A percentile compares a stretch with the other conserved stretches of the same genome.
phyloP scores from a whole-genome alignment of 192 early-diverging fungal species.

The Paraglomus occultum region DNA sequence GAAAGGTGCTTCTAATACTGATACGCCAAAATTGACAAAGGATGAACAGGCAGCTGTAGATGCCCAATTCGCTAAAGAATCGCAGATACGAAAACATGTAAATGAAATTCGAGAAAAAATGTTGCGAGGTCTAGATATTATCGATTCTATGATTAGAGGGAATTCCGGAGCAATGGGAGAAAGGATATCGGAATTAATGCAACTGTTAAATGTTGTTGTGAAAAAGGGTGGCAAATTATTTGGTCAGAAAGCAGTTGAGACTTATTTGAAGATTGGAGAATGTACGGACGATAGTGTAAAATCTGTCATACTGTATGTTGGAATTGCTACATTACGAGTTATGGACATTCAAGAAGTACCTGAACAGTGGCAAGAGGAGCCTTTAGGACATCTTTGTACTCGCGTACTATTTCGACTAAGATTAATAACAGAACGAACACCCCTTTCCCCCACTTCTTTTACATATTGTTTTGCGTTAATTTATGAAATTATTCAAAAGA shows the following conservation, averaged over 20 bases:
- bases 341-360: constrained; percentile 46
- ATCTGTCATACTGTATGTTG: constrained; percentile 41
- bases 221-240: constrained; percentile 54
- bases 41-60: constrained; percentile 75
- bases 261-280: constrained; percentile 52
- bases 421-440: constrained; percentile 52
- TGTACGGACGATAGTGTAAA: constrained; percentile 44
- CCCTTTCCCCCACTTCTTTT: constrained; percentile 61
- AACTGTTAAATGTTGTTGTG: constrained; percentile 51
- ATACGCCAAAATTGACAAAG: constrained; percentile 59
- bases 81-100: constrained; percentile 64
- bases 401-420: constrained; percentile 69
- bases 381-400: constrained; percentile 47
- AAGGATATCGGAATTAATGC: constrained; percentile 58
- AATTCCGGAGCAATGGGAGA: constrained; percentile 52
- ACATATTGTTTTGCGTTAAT: constrained; percentile 66
- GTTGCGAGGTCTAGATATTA: constrained; percentile 59
- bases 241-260: constrained; percentile 55
- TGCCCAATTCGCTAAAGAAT: constrained; percentile 70
- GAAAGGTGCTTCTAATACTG: constrained; percentile 38
- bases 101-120: constrained; percentile 49
- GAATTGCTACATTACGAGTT: constrained; percentile 50
- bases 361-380: constrained; percentile 48
- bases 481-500: constrained; percentile 56
- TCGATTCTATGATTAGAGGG: constrained; percentile 63